A percentile compares a stretch with the other conserved stretches of the same genome.
phyloP scores from a whole-genome alignment of 768 basidiomycete genomes.

The Lentinus brumalis region DNA sequence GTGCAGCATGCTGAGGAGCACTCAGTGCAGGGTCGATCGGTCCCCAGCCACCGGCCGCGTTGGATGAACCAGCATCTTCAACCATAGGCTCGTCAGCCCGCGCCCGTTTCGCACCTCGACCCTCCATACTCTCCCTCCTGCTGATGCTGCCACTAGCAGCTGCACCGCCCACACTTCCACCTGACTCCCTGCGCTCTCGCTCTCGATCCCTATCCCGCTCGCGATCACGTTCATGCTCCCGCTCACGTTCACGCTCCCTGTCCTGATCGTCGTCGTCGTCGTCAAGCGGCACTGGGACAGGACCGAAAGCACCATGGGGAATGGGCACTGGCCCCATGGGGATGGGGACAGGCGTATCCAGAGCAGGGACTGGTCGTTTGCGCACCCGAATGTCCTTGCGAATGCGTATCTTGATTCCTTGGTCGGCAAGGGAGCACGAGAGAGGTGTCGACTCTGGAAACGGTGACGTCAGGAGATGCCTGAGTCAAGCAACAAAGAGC shows the following conservation, averaged over 20 bases:
- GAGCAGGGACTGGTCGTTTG: constrained; percentile 56
- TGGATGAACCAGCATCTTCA: constrained; percentile 22
- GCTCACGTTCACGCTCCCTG: constrained; percentile 18
- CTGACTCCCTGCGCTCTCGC: constrained; percentile 22
- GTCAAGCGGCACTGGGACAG: constrained; percentile 23
- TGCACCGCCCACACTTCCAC: constrained; percentile 8
- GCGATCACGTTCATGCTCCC: constrained; percentile 18
- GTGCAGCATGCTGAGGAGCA: constrained; percentile 15
- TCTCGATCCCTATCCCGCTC: constrained; percentile 18
- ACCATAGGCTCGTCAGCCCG: constrained; percentile 30
- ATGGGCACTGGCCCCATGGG: constrained; percentile 25
- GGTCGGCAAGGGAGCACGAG: constrained; percentile 90
- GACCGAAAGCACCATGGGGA: constrained; percentile 20
- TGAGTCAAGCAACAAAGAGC: not conserved
- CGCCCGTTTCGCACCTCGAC: constrained; percentile 27
- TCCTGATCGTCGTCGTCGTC: constrained; percentile 26
- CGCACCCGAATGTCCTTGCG: constrained; percentile 88
- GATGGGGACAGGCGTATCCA: constrained; percentile 24
- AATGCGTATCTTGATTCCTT: constrained; percentile 94
- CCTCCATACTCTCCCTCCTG: constrained; percentile 21
- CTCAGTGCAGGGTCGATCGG: constrained; percentile 36
- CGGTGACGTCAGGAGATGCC: constrained; percentile 2
- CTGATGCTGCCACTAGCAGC: constrained; percentile 6
- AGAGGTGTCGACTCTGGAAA: constrained; percentile 80
- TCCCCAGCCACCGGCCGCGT: constrained; percentile 18